Percentiles rank a stretch among this genome's conserved stretches.
phyloP scores from a whole-genome alignment of 441 rosid genomes.

The Pelargonium cotyledonis region DNA sequence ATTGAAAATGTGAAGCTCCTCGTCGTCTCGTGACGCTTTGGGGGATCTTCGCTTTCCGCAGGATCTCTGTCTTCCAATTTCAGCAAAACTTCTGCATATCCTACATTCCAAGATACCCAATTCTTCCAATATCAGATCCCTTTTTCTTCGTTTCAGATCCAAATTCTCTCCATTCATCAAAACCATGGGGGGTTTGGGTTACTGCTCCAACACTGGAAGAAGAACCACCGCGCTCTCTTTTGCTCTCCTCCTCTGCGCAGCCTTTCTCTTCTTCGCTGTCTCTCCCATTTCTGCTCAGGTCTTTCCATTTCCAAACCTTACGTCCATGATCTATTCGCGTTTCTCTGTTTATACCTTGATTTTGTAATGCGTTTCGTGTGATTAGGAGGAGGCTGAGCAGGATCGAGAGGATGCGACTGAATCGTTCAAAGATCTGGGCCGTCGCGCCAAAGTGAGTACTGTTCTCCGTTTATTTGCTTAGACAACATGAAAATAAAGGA shows the following conservation, averaged over 20 bases:
- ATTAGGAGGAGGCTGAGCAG: background rate
- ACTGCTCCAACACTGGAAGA: no score
- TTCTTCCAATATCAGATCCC: no score
- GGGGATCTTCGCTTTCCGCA: no score
- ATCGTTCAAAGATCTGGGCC: constrained; percentile 65
- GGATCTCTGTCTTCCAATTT: no score
- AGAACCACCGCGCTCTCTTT: background rate
- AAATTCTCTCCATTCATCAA: no score
- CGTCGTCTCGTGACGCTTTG: no score
- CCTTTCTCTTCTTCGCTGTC: background rate
- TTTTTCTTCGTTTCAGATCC: no score
- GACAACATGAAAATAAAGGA: background rate
- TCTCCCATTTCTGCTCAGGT: constrained; percentile 1
- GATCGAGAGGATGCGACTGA: constrained; percentile 6
- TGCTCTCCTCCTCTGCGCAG: background rate
- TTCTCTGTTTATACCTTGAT: background rate
- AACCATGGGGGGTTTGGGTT: no score
- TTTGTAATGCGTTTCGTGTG: background rate
- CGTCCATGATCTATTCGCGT: background rate
- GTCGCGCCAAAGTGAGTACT: constrained; percentile 74
- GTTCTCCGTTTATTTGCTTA: background rate
- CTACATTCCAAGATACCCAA: no score
- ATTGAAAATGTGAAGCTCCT: no score
- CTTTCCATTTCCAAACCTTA: background rate
- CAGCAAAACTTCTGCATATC: no score